Evolutionary conservation across 768 basidiomycete genomes (phyloP).

Genomic region (Dentipellis sp.): DNA sequence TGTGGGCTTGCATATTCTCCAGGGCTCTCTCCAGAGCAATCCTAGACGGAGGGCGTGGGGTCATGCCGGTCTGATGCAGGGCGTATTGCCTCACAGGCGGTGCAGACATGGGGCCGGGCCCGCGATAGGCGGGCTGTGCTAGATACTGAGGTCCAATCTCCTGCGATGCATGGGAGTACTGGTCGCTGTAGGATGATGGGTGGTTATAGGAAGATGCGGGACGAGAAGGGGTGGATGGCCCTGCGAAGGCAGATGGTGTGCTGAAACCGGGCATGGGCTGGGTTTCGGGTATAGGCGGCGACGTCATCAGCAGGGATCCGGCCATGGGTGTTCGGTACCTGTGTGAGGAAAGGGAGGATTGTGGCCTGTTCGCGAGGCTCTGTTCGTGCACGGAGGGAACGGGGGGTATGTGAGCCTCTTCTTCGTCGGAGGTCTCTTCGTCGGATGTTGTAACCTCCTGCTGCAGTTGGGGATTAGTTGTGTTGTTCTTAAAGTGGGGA

Average conservation of each 20-base stretch:
- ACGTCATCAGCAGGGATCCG: constrained; percentile 49
- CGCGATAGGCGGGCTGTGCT: not conserved
- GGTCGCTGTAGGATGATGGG: constrained; percentile 10
- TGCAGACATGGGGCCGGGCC: not conserved
- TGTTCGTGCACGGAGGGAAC: constrained; percentile 17
- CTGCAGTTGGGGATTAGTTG: not conserved
- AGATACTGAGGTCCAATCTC: not conserved
- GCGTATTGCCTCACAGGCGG: constrained; percentile 13
- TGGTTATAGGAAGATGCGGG: constrained; percentile 26
- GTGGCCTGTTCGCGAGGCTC: constrained; percentile 37
- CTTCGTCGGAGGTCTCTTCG: constrained; percentile 11
- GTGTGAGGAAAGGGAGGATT: constrained; percentile 70
- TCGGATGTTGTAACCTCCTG: constrained; percentile 3
- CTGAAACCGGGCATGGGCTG: constrained; percentile 68
- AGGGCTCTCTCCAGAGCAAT: constrained; percentile 64
- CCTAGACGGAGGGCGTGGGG: constrained; percentile 37
- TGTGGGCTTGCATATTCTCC: constrained; percentile 71
- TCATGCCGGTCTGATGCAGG: constrained; percentile 8
- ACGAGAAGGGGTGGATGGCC: constrained; percentile 30
- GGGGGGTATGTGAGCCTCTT: constrained; percentile 15
- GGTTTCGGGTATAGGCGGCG: constrained; percentile 44
- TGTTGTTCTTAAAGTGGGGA: not conserved
- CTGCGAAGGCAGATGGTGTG: constrained; percentile 64
- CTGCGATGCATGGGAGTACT: not conserved
- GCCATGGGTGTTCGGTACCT: constrained; percentile 73